Conservation (phyloP, 78 protist species). For the Capsaspora owczarzaki region DNA sequence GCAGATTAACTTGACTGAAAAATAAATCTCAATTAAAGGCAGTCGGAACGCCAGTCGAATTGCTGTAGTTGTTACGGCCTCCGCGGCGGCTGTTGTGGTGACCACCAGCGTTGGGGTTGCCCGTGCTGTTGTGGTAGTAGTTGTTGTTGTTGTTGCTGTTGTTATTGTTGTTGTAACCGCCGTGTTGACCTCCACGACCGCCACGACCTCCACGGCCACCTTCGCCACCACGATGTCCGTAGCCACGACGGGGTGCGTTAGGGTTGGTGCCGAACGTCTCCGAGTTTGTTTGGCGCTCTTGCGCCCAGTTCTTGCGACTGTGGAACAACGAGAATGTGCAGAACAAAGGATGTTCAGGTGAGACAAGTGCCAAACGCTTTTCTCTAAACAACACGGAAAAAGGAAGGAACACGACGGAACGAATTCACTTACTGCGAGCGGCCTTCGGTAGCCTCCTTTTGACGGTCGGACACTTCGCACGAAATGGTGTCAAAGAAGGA, state of each 20-base stretch:
- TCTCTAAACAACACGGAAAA: no score
- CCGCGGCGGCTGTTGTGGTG: no score
- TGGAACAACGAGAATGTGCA: background rate
- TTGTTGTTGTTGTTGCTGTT: background rate
- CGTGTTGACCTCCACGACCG: background rate
- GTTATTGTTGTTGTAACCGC: background rate
- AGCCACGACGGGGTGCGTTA: background rate
- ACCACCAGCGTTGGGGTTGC: background rate
- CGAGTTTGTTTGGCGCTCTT: background rate
- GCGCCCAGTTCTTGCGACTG: background rate
- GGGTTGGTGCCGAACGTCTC: constrained; percentile 1
- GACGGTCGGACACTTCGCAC: background rate
- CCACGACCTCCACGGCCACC: background rate
- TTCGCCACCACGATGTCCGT: background rate
- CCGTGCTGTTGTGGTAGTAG: background rate
- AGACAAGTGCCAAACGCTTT: no score
- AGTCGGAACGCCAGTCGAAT: no score
- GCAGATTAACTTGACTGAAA: no score
- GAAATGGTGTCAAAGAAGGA: constrained; percentile 1
- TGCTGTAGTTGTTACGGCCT: no score
- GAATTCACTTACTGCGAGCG: no score
- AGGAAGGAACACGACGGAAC: no score
- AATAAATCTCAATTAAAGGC: no score
- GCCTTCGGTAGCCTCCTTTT: no score
- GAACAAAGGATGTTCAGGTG: background rate